Conservation (phyloP, 2,329 filamentous ascomycete species). For the Emmonsiellopsis sp. region DNA sequence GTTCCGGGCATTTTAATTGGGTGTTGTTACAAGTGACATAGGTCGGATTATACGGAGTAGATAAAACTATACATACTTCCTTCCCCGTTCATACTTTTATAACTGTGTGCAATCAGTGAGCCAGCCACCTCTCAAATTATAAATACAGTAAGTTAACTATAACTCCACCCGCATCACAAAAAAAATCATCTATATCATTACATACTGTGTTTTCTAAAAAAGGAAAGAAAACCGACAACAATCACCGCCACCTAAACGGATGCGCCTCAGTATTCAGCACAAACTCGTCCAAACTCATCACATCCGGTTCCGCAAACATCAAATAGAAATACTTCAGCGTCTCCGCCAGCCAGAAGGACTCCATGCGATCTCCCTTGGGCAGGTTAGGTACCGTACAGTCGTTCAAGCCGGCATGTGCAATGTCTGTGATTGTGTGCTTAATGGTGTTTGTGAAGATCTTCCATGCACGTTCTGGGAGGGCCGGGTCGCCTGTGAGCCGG, state of each 20-base stretch:
- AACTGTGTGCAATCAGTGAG: too few species aligned
- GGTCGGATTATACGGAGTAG: too few species aligned
- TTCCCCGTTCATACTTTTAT: too few species aligned
- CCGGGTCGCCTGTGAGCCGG: slow-evolving; percentile 68
- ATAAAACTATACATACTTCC: too few species aligned
- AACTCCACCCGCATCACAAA: too few species aligned
- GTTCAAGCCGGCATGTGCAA: slow-evolving; percentile 51
- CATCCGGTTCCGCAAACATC: slow-evolving; percentile 58
- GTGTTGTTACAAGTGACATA: too few species aligned
- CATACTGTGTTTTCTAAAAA: too few species aligned
- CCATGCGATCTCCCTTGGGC: slow-evolving; percentile 53
- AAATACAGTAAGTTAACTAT: too few species aligned
- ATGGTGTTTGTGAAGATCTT: slow-evolving; percentile 70
- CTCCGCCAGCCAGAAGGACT: slow-evolving; percentile 85
- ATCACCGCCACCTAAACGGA: slow-evolving; percentile 30
- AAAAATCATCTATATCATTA: too few species aligned
- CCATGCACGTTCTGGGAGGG: slow-evolving; percentile 76
- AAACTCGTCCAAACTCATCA: slow-evolving; percentile 58
- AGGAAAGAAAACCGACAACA: too few species aligned
- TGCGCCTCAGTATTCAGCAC: slow-evolving; percentile 53
- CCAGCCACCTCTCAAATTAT: too few species aligned
- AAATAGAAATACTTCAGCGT: slow-evolving; percentile 89
- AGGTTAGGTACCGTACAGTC: slow-evolving; percentile 18
- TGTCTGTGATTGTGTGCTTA: slow-evolving; percentile 54
- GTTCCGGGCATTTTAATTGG: too few species aligned